phyloP scores from a whole-genome alignment of 2,329 filamentous ascomycete genomes.

The Aspergillus arachidicola region DNA sequence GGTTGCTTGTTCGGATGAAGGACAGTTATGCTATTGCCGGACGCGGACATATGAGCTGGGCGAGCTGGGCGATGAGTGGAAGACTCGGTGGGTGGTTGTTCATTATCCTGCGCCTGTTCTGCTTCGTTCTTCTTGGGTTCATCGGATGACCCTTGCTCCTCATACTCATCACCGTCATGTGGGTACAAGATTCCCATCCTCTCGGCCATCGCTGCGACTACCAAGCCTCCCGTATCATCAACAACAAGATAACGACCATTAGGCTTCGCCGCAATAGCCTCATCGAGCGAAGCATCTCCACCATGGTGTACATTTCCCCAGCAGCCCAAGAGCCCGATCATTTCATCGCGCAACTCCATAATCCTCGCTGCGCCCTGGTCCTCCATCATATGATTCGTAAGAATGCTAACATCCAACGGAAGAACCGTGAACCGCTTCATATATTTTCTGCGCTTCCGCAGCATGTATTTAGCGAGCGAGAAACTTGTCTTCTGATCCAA shows the following conservation, averaged over 20 bases:
- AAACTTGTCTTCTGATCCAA: conserved; percentile 94
- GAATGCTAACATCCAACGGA: conserved; percentile 75
- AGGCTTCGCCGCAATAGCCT: conserved; percentile 31
- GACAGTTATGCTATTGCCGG: conserved; percentile 60
- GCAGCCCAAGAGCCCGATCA: conserved; percentile 76
- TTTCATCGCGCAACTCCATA: conserved; percentile 83
- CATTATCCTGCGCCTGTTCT: conserved; percentile 28
- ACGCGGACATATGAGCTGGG: conserved; percentile 39
- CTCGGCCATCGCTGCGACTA: conserved; percentile 84
- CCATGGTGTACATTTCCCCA: conserved; percentile 87
- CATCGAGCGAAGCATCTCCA: conserved; percentile 39
- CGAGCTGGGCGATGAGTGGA: conserved; percentile 14
- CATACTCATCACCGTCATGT: conserved; percentile 26
- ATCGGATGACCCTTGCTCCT: conserved; percentile 21
- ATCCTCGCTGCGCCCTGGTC: conserved; percentile 81
- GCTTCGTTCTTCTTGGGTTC: conserved; percentile 14
- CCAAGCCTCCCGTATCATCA: conserved; percentile 81
- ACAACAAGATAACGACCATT: conserved; percentile 76
- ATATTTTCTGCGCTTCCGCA: conserved; percentile 93
- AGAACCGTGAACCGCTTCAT: conserved; percentile 82
- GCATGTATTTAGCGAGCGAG: conserved; percentile 91
- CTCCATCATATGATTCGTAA: conserved; percentile 76
- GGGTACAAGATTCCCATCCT: conserved; percentile 79
- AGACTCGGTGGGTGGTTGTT: conserved; percentile 1
- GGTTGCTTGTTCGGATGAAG: conserved; percentile 71